These are phyloP conservation scores for Boletellus emodensis DNA, from an alignment of 768 basidiomycete genomes.

Conservation along the genomic window DNA sequence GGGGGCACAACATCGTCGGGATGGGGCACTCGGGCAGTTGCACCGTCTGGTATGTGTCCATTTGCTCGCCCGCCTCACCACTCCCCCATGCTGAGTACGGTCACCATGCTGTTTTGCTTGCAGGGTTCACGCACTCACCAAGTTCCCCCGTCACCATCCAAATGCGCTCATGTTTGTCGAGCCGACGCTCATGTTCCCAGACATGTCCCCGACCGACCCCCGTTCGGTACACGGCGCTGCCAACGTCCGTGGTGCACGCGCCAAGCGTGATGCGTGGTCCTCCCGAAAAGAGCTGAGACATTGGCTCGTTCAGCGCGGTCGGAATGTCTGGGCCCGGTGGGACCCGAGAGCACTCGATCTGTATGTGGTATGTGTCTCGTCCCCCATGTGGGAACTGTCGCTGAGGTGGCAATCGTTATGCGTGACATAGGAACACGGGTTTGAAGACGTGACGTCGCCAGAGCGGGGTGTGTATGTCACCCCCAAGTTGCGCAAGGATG, in stretches of 20 bases:
- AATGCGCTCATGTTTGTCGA: conserved; percentile 25
- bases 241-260: conserved; percentile 26
- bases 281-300: conserved; percentile 18
- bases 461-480: conserved; percentile 14
- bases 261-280: conserved; percentile 26
- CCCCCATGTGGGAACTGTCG: too few relatives aligned
- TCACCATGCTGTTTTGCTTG: neutral
- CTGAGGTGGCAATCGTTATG: neutral
- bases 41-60: conserved; percentile 21
- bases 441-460: conserved; percentile 17
- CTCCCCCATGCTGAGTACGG: neutral
- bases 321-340: conserved; percentile 23
- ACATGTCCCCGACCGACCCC: conserved; percentile 23
- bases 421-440: conserved; percentile 19
- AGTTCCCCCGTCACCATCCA: conserved; percentile 7
- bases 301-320: conserved; percentile 17
- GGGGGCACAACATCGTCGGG: conserved; percentile 21
- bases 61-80: neutral
- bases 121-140: conserved; percentile 21
- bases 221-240: conserved; percentile 29
- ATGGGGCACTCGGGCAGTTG: conserved; percentile 29
- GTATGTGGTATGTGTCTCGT: conserved; percentile 17
- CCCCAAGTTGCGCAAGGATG: conserved; percentile 26
- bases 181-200: conserved; percentile 32
- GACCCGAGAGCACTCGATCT: conserved; percentile 22